Conservation (phyloP, 2,329 filamentous ascomycete genomes). For the Penicillium sp. region DNA sequence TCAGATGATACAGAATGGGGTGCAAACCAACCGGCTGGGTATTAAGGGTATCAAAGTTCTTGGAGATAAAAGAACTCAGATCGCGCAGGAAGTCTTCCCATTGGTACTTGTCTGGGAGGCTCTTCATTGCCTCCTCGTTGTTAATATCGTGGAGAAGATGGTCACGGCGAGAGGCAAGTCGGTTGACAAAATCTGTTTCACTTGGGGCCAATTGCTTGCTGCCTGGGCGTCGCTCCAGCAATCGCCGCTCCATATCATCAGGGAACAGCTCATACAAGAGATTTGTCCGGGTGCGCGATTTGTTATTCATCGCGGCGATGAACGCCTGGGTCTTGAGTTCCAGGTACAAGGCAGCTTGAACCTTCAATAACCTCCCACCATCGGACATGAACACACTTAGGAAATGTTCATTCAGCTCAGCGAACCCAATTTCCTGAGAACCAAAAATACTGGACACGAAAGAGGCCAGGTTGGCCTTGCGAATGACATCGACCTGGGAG, state of each 20-base stretch:
- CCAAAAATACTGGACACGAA: constrained; percentile 65
- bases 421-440: constrained; percentile 65
- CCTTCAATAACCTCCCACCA: constrained; percentile 58
- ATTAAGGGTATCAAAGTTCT: constrained; percentile 56
- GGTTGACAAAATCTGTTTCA: constrained; percentile 61
- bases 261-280: constrained; percentile 63
- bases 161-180: constrained; percentile 55
- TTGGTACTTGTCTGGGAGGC: constrained; percentile 59
- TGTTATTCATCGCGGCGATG: constrained; percentile 60
- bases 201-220: constrained; percentile 56
- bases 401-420: constrained; percentile 63
- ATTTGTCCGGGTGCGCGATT: constrained; percentile 56
- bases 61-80: constrained; percentile 58
- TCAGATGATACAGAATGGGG: neutral
- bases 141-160: constrained; percentile 58
- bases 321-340: constrained; percentile 69
- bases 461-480: constrained; percentile 65
- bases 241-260: constrained; percentile 53
- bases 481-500: constrained; percentile 59
- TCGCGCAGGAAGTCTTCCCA: constrained; percentile 65
- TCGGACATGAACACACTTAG: constrained; percentile 64
- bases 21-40: constrained; percentile 44
- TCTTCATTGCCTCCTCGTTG: constrained; percentile 49
- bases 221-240: constrained; percentile 57
- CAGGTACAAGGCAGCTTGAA: constrained; percentile 61